Conservation (phyloP, 164 flowering plant species). For the Platanus orientalis region DNA sequence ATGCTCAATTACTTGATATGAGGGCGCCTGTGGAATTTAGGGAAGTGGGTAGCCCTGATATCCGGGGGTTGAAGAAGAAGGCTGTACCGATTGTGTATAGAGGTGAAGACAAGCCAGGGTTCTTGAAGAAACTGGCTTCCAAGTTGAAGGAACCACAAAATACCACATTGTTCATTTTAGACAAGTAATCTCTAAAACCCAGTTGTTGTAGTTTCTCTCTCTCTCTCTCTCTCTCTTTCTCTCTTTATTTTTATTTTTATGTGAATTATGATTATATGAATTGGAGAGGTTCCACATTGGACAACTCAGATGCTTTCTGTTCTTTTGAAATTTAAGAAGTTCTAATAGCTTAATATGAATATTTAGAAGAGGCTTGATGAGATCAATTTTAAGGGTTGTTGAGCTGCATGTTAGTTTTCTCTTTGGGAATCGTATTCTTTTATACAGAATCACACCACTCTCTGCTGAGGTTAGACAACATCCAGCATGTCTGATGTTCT, state of each 20-base stretch:
- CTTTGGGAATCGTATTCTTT: neutral
- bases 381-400: neutral
- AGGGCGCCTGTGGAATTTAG: constrained; percentile 54
- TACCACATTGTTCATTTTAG: constrained; percentile 82
- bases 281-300: too few species aligned
- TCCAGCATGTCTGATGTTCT: neutral
- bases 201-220: neutral
- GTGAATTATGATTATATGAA: neutral
- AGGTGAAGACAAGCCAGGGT: constrained; percentile 74
- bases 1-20: constrained; percentile 82
- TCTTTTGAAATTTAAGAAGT: neutral
- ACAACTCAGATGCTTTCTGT: neutral
- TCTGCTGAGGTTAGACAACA: neutral
- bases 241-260: too few species aligned
- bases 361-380: too few species aligned
- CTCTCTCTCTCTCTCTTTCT: too few species aligned
- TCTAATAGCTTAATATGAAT: neutral
- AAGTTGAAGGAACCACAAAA: constrained; percentile 86
- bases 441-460: neutral
- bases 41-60: constrained; percentile 74
- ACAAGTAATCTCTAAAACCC: constrained; percentile 62
- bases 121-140: constrained; percentile 77
- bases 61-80: constrained; percentile 68
- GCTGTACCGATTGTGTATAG: constrained; percentile 53
- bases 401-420: neutral